Conservation (phyloP, 257 asterid species). For the Fraxinus excelsior region DNA sequence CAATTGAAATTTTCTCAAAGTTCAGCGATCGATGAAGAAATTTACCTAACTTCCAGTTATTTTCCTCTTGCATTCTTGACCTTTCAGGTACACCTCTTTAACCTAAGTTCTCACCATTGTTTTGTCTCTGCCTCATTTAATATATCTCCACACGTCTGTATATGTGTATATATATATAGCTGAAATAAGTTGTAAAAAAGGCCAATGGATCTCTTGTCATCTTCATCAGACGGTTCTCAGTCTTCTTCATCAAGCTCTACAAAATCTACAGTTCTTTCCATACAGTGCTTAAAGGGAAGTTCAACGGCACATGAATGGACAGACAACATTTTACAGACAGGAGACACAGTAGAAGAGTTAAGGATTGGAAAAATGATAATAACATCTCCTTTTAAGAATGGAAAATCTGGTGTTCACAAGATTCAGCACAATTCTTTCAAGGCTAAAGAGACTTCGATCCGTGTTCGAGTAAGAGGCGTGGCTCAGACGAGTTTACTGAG, state of each 20-base stretch:
- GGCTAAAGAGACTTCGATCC: slow-evolving; percentile 68
- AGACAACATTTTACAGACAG: slow-evolving; percentile 76
- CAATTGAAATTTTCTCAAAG: too few species aligned
- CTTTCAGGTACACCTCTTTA: too few species aligned
- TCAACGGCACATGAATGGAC: slow-evolving; percentile 83
- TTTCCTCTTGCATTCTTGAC: too few species aligned
- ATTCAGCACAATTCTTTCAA: slow-evolving; percentile 57
- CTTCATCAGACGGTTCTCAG: slow-evolving; percentile 53
- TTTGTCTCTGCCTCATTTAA: not conserved
- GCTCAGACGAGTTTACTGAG: slow-evolving; percentile 54
- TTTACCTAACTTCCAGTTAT: too few species aligned
- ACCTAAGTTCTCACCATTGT: too few species aligned
- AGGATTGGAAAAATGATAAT: slow-evolving; percentile 59
- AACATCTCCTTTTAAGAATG: slow-evolving; percentile 76
- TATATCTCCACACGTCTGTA: too few species aligned
- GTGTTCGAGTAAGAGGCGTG: slow-evolving; percentile 70
- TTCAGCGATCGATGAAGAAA: too few species aligned
- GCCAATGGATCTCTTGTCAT: slow-evolving; percentile 54
- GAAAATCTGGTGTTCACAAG: slow-evolving; percentile 72
- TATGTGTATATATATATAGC: too few species aligned
- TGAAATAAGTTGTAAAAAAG: not conserved
- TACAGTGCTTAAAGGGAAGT: slow-evolving; percentile 79
- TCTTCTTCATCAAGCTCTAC: slow-evolving; percentile 41
- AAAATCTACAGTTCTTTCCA: slow-evolving; percentile 53
- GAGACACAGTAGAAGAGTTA: slow-evolving; percentile 84